Conservation (phyloP, 306 rosid species). For the Sophora flavescens region DNA sequence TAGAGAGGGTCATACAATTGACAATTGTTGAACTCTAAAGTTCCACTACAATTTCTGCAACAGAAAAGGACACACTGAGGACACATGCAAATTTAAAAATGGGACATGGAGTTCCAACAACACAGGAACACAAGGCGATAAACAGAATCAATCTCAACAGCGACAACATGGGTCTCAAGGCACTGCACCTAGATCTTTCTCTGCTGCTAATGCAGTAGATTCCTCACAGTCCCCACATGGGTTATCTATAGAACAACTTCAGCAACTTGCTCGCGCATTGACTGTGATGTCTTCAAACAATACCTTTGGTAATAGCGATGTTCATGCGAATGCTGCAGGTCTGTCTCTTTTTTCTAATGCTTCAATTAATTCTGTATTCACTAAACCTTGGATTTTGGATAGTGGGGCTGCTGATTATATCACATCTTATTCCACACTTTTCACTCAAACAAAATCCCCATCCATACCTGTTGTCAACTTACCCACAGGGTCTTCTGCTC, state of each 20-base stretch:
- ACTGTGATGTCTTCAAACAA: background rate
- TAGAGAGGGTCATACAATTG: constrained; percentile 43
- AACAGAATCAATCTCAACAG: background rate
- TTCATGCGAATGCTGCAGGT: constrained; percentile 39
- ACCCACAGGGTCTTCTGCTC: constrained; percentile 12
- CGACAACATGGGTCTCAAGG: background rate
- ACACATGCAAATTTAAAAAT: constrained; percentile 36
- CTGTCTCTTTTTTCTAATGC: constrained; percentile 2
- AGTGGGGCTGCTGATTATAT: constrained; percentile 30
- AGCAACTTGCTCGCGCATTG: background rate
- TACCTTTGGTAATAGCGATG: background rate
- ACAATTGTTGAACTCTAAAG: constrained; percentile 40
- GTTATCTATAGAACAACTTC: background rate
- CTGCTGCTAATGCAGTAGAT: background rate
- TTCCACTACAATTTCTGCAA: background rate
- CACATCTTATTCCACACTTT: background rate
- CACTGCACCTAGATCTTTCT: background rate
- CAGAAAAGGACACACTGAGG: constrained; percentile 21
- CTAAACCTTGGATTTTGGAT: constrained; percentile 15
- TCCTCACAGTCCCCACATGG: constrained; percentile 9
- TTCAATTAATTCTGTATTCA: constrained; percentile 34
- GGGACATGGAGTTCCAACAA: constrained; percentile 27
- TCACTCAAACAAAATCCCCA: background rate
- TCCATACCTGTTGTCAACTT: constrained; percentile 17
- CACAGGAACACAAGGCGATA: background rate